These are phyloP conservation scores for Coriaria nepalensis DNA, from an alignment of 306 rosid species.

Conservation along the genomic window DNA sequence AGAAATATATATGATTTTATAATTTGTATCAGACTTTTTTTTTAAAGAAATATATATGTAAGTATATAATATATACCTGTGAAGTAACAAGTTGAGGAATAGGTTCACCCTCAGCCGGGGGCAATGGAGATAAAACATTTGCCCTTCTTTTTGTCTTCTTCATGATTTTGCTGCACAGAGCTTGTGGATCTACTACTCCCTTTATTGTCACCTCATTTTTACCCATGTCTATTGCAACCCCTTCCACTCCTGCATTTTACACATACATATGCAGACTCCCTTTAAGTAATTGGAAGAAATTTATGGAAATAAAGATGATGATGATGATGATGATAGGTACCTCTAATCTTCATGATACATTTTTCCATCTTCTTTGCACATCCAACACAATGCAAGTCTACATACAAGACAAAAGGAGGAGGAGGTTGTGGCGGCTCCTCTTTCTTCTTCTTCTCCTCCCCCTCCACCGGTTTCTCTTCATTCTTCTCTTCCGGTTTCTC, in stretches of 20 bases:
- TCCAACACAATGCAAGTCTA: slow-evolving; percentile 81
- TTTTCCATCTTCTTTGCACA: slow-evolving; percentile 81
- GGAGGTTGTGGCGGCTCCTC: slow-evolving; percentile 51
- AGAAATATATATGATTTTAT: no score
- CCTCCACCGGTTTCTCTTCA: slow-evolving; percentile 42
- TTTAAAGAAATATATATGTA: no score
- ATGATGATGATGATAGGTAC: slow-evolving; percentile 15
- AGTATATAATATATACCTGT: slow-evolving; percentile 29
- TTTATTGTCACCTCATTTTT: slow-evolving; percentile 68
- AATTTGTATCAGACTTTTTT: no score
- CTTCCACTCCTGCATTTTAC: slow-evolving; percentile 54
- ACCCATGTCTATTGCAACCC: slow-evolving; percentile 46
- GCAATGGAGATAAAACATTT: slow-evolving; percentile 59
- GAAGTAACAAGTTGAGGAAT: slow-evolving; percentile 66
- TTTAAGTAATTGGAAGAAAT: no score
- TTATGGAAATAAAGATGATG: no score
- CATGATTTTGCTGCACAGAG: slow-evolving; percentile 43
- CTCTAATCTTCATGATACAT: slow-evolving; percentile 52
- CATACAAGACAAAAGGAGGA: slow-evolving; percentile 45
- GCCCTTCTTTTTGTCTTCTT: slow-evolving; percentile 56
- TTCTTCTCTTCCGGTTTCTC: slow-evolving; percentile 13
- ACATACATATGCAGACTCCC: slow-evolving; percentile 3
- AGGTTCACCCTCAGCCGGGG: slow-evolving; percentile 68
- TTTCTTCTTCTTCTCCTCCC: slow-evolving; percentile 25
- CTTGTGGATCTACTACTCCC: slow-evolving; percentile 77